Percentiles rank a stretch among this genome's conserved stretches.
phyloP scores from a whole-genome alignment of 441 rosid species.

The Adansonia grandidieri region DNA sequence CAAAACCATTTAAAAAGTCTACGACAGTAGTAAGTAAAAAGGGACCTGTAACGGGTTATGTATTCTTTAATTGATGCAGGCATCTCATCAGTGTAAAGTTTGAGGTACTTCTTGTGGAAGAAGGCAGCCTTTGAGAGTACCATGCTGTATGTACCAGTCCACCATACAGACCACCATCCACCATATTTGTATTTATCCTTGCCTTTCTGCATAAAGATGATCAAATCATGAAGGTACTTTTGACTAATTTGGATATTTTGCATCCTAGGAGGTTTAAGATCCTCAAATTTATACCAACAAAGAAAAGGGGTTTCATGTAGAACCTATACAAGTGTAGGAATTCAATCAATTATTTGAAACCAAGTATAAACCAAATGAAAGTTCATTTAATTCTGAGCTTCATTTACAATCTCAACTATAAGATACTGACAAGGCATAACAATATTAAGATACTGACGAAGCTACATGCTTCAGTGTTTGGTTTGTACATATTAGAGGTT shows the following conservation, averaged over 20 bases:
- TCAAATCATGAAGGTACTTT: not conserved
- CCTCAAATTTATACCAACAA: not conserved
- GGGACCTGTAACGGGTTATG: constrained; percentile 63
- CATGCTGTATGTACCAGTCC: constrained; percentile 93
- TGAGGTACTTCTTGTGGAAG: constrained; percentile 90
- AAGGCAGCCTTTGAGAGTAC: constrained; percentile 96
- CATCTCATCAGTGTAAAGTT: constrained; percentile 72
- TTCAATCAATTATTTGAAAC: not conserved
- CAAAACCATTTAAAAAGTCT: not conserved
- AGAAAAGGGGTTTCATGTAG: not conserved
- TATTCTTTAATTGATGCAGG: constrained; percentile 74
- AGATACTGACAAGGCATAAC: not conserved
- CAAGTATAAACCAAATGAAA: not conserved
- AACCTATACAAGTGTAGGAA: not conserved
- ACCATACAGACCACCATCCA: constrained; percentile 99
- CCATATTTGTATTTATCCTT: constrained; percentile 58
- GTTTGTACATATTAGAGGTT: not conserved
- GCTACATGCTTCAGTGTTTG: not conserved
- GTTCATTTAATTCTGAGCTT: not conserved
- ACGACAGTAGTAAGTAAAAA: constrained; percentile 3
- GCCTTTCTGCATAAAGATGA: constrained; percentile 53
- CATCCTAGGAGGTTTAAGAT: not conserved
- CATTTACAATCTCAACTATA: not conserved
- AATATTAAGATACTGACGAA: not conserved
- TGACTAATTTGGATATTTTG: not conserved